phyloP scores from a whole-genome alignment of 345 rosid species.

The Lepidium didymum region DNA sequence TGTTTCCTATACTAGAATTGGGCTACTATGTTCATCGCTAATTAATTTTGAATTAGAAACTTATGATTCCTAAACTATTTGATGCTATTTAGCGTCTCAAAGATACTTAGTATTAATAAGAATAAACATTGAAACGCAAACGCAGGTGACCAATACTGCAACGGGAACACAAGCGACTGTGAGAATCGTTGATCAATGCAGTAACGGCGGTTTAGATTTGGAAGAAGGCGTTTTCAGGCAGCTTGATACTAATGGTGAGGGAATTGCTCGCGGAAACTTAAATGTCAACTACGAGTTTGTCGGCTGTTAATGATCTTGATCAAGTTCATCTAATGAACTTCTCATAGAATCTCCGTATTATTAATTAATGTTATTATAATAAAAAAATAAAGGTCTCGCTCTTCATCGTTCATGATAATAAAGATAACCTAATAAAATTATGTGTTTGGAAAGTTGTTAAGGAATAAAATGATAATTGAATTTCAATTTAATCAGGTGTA shows the following conservation, averaged over 20 bases:
- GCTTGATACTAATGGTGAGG: constrained; percentile 36
- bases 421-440: neutral
- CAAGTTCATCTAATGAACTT: neutral
- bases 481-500: neutral
- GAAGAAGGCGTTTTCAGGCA: constrained; percentile 34
- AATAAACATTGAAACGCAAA: neutral
- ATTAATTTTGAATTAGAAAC: too few relatives aligned
- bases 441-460: neutral
- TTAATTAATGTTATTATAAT: neutral
- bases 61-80: too few relatives aligned
- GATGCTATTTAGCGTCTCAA: neutral
- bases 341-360: neutral
- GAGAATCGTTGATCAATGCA: constrained; percentile 49
- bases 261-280: constrained; percentile 34
- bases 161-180: constrained; percentile 34
- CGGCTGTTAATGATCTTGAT: constrained; percentile 21
- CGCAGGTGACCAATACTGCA: constrained; percentile 40
- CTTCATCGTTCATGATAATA: neutral
- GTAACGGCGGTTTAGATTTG: constrained; percentile 48
- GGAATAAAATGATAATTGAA: neutral
- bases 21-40: too few relatives aligned
- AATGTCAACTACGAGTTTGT: constrained; percentile 42
- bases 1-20: too few relatives aligned
- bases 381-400: neutral
- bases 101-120: neutral